phyloP scores from a whole-genome alignment of 805 yeast species.

The Candida ascalaphidarum region DNA sequence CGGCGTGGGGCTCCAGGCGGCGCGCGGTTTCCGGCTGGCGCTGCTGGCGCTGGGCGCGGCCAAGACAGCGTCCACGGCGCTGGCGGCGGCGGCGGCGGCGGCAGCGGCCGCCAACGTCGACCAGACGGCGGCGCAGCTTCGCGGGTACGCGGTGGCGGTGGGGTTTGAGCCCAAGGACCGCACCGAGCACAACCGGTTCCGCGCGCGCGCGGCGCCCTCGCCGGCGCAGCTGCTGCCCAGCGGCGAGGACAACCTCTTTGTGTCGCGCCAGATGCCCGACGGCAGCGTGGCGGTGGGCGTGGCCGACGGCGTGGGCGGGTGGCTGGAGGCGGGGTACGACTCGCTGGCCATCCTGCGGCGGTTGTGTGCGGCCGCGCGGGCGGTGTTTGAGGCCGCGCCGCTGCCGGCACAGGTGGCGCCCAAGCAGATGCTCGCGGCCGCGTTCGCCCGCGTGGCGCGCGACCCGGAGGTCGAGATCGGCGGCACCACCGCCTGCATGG shows the following conservation, averaged over 20 bases:
- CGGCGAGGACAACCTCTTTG: slow-evolving; percentile 71
- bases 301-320: slow-evolving; percentile 97
- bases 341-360: slow-evolving; percentile 82
- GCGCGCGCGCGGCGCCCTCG: slow-evolving; percentile 15
- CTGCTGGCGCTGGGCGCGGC: too few relatives aligned
- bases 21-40: too few relatives aligned
- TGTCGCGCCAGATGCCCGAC: slow-evolving; percentile 29
- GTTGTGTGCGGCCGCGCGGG: slow-evolving; percentile 50
- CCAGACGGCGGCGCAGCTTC: slow-evolving; percentile 9
- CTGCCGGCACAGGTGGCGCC: slow-evolving; percentile 22
- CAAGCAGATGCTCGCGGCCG: slow-evolving; percentile 39
- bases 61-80: too few relatives aligned
- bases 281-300: slow-evolving; percentile 60
- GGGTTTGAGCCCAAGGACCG: slow-evolving; percentile 72
- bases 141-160: slow-evolving; percentile 50
- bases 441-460: slow-evolving; percentile 45
- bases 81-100: slow-evolving; percentile 6
- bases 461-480: slow-evolving; percentile 74
- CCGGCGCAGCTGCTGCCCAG: slow-evolving; percentile 45
- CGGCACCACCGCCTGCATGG: slow-evolving; percentile 88
- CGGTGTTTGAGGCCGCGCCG: slow-evolving; percentile 17
- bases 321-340: slow-evolving; percentile 89
- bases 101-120: slow-evolving; percentile 13
- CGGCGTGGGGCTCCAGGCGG: too few relatives aligned
- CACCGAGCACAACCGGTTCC: slow-evolving; percentile 39